phyloP scores from a whole-genome alignment of 179 eudicot genomes.

The Amaranthus tricolor region DNA sequence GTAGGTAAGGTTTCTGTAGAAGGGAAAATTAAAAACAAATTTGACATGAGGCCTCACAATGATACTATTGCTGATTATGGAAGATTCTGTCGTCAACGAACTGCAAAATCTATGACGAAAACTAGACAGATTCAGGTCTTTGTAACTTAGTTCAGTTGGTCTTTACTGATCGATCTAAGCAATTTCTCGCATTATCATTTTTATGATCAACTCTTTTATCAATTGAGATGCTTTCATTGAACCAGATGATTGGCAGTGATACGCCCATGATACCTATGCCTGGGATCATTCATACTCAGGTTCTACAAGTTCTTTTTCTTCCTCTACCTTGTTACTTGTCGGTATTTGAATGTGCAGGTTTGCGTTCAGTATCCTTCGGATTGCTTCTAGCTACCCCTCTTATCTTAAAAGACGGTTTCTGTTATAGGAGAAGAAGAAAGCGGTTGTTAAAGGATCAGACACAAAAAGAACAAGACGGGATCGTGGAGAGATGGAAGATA shows the following conservation, averaged over 20 bases:
- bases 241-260: constrained; percentile 71
- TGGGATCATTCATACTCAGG: constrained; percentile 51
- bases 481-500: constrained; percentile 89
- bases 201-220: background rate
- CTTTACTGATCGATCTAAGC: background rate
- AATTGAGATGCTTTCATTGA: constrained; percentile 5
- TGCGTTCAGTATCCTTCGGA: background rate
- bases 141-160: constrained; percentile 1
- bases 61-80: constrained; percentile 75
- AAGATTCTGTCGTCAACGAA: constrained; percentile 79
- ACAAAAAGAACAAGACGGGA: constrained; percentile 72
- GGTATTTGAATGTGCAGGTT: background rate
- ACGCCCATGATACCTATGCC: constrained; percentile 70
- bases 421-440: constrained; percentile 66
- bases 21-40: constrained; percentile 70
- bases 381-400: background rate
- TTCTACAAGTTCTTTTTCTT: constrained; percentile 17
- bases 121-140: constrained; percentile 75
- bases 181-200: background rate
- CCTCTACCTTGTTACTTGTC: background rate
- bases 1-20: constrained; percentile 68
- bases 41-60: constrained; percentile 83
- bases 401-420: background rate
- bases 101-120: constrained; percentile 58
- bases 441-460: constrained; percentile 51